phyloP scores from a whole-genome alignment of 2,329 filamentous ascomycete species.

The Coniochaeta sp. region DNA sequence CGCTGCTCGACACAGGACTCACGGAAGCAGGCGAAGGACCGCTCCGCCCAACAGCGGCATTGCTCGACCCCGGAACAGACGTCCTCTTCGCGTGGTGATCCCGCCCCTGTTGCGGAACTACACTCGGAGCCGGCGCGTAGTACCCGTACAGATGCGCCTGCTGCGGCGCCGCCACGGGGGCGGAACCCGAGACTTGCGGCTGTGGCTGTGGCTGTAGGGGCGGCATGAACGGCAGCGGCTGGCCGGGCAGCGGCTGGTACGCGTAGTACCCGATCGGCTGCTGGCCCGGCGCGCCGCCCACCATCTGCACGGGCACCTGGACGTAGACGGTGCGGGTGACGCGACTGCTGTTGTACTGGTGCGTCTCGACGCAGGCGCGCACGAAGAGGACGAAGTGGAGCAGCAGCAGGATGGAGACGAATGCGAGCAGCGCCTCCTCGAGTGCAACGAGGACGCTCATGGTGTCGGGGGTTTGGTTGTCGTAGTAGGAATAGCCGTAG shows the following conservation, averaged over 20 bases:
- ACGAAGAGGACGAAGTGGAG: conserved; percentile 31
- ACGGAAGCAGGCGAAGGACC: neutral
- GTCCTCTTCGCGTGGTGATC: neutral
- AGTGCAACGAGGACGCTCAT: conserved; percentile 5
- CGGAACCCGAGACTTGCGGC: neutral
- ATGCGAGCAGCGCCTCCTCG: conserved; percentile 11
- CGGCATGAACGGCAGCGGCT: neutral
- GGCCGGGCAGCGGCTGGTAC: neutral
- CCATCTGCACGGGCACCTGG: conserved; percentile 3
- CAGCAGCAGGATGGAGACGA: conserved; percentile 9
- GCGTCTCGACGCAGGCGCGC: conserved; percentile 29
- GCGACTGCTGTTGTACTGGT: conserved; percentile 17
- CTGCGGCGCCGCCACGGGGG: neutral
- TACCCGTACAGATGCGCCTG: conserved; percentile 2
- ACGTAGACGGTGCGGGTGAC: conserved; percentile 6
- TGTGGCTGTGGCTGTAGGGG: neutral
- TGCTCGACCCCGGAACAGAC: neutral
- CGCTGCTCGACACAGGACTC: neutral
- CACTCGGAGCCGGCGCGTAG: neutral
- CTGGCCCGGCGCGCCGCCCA: neutral
- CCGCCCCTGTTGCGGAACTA: neutral
- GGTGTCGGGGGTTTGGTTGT: conserved; percentile 7
- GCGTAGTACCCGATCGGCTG: neutral
- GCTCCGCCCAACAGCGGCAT: neutral
- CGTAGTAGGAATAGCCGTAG: neutral